Base-by-base conservation (phyloP, 345 rosid genomes). In the Xanthoceras sorbifolium region DNA sequence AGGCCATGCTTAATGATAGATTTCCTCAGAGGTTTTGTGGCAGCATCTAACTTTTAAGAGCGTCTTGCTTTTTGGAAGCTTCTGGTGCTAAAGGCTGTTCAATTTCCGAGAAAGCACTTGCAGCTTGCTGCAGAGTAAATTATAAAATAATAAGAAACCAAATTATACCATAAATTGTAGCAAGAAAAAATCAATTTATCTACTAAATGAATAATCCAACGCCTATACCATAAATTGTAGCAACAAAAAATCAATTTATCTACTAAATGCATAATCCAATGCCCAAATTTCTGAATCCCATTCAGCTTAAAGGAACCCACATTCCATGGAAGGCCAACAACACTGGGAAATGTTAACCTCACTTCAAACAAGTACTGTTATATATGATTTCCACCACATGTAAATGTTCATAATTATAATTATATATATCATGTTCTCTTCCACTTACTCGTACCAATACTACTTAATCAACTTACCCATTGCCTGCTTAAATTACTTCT, bases 1-100 rank as follows among this genome's bases (percentile, higher is more conserved):
- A 95, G 93, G 32, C 76, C 83, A 64, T 88, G 93, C 85, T 90
- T 88, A 50, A 84, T 66, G 74, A 95, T 76, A 74, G 91, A 84
- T 71, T 87, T 84, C 76, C 86, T 87, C 65, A 95, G 75, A 26
- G 95, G 88, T 62, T 74, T 72, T 11, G 85, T 71, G 20, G 92
- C 89, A 67, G 81, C 83, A 72, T 83, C 86, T 26, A 88, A 50
- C 73, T 82, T 77, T 78, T 71, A 15, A 81, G 20, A 44, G 80
- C 87, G 34, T 82, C 78, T 11, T 54, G 42, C 83, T 88, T 86
- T 66, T 25, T 61, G 32, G 83, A 79, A 69, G 78, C 76, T 70
- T 84, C 89, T 3, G 38, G 68, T 23, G 59, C 80, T 40, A 79
- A 68, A 80, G 94, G 89, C 85, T 88, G 97, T 73, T 93, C 92